Evolutionary conservation across 2,329 filamentous ascomycete species (phyloP), one percentile per base, ranked within the genome.

Genomic region (Trematosphaeria pertusa): DNA sequence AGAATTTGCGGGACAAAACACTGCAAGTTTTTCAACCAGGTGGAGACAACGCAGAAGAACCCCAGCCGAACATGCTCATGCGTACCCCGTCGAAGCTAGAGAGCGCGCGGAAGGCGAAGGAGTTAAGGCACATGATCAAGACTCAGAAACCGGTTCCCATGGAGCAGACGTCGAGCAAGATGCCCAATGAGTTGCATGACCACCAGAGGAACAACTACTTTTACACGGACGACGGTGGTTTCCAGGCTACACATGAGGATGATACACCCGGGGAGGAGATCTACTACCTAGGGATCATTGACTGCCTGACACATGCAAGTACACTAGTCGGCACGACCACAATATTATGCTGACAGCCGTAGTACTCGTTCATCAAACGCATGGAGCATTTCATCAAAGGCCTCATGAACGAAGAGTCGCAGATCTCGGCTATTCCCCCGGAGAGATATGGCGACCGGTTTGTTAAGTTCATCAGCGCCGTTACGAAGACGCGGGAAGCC

Each of bases 331-430:
- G 5, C 8, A n/a, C 9, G 1, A 7, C 2, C 17, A 11, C 6
- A 6, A 2, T 17, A 7, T 7, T 1, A 46, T 44, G 50, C 65
- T 71, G 63, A 75, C 46, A 37, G 42, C n/a, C 19, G 19, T 62
- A 96, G 90, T 99, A 97, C 71, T 91, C 91, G 58, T 85, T 92
- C 56, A 83, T 96, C 73, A 99, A 99, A 76, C 93, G 94, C 69
- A 83, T 93, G 52, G 94, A 99, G 73, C 87, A 97, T 73, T 94
- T 97, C 74, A 94, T 92, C 87, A 99, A 99, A 77, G 93, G 94
- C 28, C 78, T 97, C 48, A 90, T 87, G 2, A 83, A 86, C 62
- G 89, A 94, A 62, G 87, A 90, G 61, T 85, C 83, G 24, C 87
- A 97, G 68, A 97, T 99, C 51, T 97, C 93, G 0, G 91, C 94